Conservation (phyloP, 2,329 filamentous ascomycete genomes). For the Colletotrichum sp. region DNA sequence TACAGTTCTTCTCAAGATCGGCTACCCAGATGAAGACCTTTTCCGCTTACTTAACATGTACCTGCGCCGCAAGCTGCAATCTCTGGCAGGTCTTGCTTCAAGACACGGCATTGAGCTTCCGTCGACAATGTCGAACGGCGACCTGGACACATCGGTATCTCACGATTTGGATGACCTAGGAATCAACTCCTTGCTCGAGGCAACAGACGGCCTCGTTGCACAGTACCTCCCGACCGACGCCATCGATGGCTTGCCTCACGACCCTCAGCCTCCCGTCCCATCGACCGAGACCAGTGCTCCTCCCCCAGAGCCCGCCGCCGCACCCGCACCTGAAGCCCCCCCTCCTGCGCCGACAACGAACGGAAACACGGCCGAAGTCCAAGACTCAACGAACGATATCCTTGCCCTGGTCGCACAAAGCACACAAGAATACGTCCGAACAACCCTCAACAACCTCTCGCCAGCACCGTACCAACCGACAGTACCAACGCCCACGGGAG, state of each 20-base stretch:
- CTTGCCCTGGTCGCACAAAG: slow-evolving; percentile 49
- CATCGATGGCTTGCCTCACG: slow-evolving; percentile 16
- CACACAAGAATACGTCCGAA: slow-evolving; percentile 50
- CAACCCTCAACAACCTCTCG: slow-evolving; percentile 46
- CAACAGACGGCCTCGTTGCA: slow-evolving; percentile 44
- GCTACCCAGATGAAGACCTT: slow-evolving; percentile 19
- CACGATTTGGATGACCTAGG: slow-evolving; percentile 41
- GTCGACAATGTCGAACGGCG: slow-evolving; percentile 29
- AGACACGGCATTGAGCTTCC: slow-evolving; percentile 41
- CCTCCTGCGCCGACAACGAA: slow-evolving; percentile 23
- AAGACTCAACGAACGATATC: slow-evolving; percentile 45
- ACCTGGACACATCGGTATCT: slow-evolving; percentile 27
- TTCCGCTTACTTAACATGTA: slow-evolving; percentile 37
- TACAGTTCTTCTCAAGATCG: slow-evolving; percentile 17
- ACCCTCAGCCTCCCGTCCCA: slow-evolving; percentile 13
- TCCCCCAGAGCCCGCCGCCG: not conserved
- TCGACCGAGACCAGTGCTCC: slow-evolving; percentile 19
- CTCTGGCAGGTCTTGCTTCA: slow-evolving; percentile 36
- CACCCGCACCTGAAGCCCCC: not conserved
- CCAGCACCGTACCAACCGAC: slow-evolving; percentile 48
- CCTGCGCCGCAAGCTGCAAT: slow-evolving; percentile 36
- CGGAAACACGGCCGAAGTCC: slow-evolving; percentile 29
- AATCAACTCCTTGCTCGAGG: slow-evolving; percentile 47
- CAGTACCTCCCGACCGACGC: slow-evolving; percentile 41
- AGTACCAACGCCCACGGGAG: slow-evolving; percentile 36